Percentiles rank a stretch among this genome's conserved stretches.
Conservation (phyloP, 371 early-diverging fungal genomes). For the Lichtheimia ornata region DNA sequence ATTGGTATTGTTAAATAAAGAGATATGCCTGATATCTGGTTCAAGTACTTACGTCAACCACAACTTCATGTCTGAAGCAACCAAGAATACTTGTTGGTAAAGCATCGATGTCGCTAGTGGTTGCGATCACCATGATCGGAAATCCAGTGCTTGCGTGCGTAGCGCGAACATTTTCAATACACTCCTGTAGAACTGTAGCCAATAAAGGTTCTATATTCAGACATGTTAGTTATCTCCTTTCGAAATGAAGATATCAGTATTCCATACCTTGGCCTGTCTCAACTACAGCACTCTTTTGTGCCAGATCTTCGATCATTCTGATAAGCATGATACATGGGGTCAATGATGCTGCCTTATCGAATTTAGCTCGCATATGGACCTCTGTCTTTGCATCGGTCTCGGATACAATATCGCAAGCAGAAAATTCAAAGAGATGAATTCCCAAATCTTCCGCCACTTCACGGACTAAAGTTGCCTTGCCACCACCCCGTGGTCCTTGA, state of each 20-base stretch:
- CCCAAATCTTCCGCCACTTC: conserved; percentile 73
- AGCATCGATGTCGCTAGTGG: conserved; percentile 75
- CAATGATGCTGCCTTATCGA: conserved; percentile 76
- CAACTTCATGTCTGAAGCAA: conserved; percentile 77
- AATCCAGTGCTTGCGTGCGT: conserved; percentile 60
- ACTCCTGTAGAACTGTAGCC: conserved; percentile 67
- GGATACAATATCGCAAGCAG: conserved; percentile 74
- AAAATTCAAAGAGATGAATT: conserved; percentile 73
- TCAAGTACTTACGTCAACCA: conserved; percentile 47
- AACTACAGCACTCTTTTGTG: conserved; percentile 64
- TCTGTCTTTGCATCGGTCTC: conserved; percentile 84
- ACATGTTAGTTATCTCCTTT: neutral
- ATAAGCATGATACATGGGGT: conserved; percentile 83
- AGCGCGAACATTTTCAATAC: conserved; percentile 59
- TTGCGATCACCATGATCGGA: conserved; percentile 80
- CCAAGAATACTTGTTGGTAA: conserved; percentile 71
- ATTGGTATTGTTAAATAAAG: neutral
- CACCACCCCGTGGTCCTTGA: conserved; percentile 85
- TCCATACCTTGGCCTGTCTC: conserved; percentile 68
- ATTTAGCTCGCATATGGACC: conserved; percentile 68
- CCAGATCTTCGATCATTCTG: conserved; percentile 80
- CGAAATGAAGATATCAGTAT: neutral
- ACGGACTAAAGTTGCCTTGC: conserved; percentile 72
- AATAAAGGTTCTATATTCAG: conserved; percentile 58
- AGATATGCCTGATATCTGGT: neutral